A percentile compares a stretch with the other conserved stretches of the same genome.
Evolutionary conservation across 257 asterid genomes (phyloP).

Genomic region (Sherardia arvensis): DNA sequence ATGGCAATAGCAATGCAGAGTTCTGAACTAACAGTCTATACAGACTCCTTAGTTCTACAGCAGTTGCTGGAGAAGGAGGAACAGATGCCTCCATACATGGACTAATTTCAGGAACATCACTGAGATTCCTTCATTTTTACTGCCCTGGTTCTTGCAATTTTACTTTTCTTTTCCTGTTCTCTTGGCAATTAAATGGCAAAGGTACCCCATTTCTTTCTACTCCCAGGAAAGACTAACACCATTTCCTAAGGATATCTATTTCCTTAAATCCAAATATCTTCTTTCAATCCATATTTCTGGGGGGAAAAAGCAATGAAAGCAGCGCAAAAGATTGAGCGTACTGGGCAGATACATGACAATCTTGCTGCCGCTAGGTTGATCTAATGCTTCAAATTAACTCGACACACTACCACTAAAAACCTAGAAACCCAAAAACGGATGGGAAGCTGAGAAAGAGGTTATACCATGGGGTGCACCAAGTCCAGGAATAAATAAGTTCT

Average conservation of each 20-base stretch:
- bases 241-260: background rate
- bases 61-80: no score
- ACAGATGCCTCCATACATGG: no score
- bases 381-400: background rate
- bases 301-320: no score
- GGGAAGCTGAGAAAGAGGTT: background rate
- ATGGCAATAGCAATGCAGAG: no score
- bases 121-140: background rate
- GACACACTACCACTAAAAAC: background rate
- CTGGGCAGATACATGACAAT: background rate
- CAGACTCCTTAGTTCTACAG: no score
- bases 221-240: background rate
- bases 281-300: no score
- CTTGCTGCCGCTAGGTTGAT: background rate
- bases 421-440: background rate
- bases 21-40: no score
- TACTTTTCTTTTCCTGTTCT: background rate
- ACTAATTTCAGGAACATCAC: no score
- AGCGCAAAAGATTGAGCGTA: no score
- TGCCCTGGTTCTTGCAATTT: background rate
- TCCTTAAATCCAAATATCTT: background rate
- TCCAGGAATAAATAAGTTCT: background rate
- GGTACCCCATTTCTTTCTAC: background rate
- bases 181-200: background rate
- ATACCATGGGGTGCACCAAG: background rate